Conservation (phyloP, 805 yeast species). For the Saccharomyces mikatae region DNA sequence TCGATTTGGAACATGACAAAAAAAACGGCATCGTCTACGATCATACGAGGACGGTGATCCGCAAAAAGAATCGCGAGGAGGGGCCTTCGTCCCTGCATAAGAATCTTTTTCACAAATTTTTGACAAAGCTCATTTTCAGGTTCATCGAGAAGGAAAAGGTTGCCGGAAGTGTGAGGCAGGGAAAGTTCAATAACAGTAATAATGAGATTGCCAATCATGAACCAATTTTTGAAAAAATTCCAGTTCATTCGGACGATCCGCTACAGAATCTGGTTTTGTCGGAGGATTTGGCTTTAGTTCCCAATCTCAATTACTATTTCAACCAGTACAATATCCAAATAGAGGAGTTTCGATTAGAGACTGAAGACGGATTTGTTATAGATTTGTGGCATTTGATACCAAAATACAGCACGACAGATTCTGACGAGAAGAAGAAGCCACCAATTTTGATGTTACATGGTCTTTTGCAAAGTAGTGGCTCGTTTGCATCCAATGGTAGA, state of each 20-base stretch:
- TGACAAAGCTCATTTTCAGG: background rate
- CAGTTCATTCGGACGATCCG: constrained; percentile 10
- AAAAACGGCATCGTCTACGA: background rate
- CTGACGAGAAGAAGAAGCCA: constrained; percentile 28
- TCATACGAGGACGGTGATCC: background rate
- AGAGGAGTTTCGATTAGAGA: constrained; percentile 50
- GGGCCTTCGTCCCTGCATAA: background rate
- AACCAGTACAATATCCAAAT: constrained; percentile 51
- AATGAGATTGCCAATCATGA: background rate
- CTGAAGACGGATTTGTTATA: constrained; percentile 75
- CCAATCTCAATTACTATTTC: constrained; percentile 63
- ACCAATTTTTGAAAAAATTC: background rate
- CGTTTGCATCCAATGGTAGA: constrained; percentile 71
- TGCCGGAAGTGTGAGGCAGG: background rate
- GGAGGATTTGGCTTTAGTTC: constrained; percentile 31
- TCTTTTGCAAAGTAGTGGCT: constrained; percentile 75
- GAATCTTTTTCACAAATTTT: background rate
- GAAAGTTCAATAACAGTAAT: background rate
- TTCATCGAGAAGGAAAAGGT: background rate
- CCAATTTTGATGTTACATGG: constrained; percentile 85
- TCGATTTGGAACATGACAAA: background rate
- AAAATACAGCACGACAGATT: constrained; percentile 4
- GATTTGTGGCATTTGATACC: constrained; percentile 43
- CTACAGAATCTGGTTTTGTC: constrained; percentile 15
- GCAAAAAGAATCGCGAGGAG: background rate